Base-by-base conservation (phyloP, 2,329 filamentous ascomycete genomes). In the Aspergillus ruber region DNA sequence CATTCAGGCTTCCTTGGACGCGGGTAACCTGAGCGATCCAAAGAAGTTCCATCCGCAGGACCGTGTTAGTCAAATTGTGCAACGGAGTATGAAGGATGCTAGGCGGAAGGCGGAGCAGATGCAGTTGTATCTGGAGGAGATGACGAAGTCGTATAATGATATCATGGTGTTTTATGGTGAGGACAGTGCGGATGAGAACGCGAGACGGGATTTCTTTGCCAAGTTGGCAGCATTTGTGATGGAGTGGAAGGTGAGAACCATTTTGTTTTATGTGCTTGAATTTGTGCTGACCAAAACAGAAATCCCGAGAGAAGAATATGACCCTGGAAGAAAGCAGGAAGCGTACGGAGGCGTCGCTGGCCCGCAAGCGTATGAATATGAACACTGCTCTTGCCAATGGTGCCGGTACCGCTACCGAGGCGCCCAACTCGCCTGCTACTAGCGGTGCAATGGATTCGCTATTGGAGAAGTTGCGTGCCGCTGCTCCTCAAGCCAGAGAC, bases 31-130 rank as follows among this genome's bases (percentile, higher is more conserved):
- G 54, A 95, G 89, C 64, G 93, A 98, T 64, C 86, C 91, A 40
- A 96, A 93, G 77, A 94, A 91, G 61, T 98, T 98, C 77, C 93
- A 98, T 64, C 91, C 93, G 15, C 88, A 97, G 70, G 93, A 98
- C 68, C 88, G 93, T 51, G 90, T 97, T 39, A 86, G 85, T 53
- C 88, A 94, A 69, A 79, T 97, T 29, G 90, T 95, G 47, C 89
- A 95, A 70, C 80, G 91, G 44, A 85, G 81, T 56, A 97, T 98
- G 91, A 97, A 96, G 74, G 93, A 98, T 56, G 93, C 93, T 17
- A 78, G 93, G 52, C 81, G 91, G 60, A 98, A 97, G 75, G 90
- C 93, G 2, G 91, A 96, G 68, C 93, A 97, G 73, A 86, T 97
- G 83, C 81, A 88, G 64, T 75, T 97, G 18, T 96, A 95, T 67